phyloP scores from a whole-genome alignment of 352 stramenopile species.

The Globisporangium iwayamae region DNA sequence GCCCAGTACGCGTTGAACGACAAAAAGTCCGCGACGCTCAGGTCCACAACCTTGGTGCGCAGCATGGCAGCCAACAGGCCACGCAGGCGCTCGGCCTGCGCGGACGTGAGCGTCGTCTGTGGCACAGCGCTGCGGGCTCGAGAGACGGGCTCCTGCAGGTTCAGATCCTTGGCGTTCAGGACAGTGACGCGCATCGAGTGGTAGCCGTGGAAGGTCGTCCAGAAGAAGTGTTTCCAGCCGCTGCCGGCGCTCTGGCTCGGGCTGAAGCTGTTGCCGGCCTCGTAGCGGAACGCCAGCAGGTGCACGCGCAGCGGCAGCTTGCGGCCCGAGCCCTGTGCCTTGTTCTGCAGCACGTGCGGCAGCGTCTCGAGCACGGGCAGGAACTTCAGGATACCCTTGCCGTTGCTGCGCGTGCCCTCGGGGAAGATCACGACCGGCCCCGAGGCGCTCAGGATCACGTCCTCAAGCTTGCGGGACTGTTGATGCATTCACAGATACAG shows the following conservation, averaged over 20 bases:
- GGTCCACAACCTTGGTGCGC: slow-evolving; percentile 69
- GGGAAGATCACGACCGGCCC: slow-evolving; percentile 73
- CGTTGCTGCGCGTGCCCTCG: slow-evolving; percentile 76
- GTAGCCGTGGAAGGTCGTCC: slow-evolving; percentile 63
- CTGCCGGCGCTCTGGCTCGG: slow-evolving; percentile 65
- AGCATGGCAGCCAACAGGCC: slow-evolving; percentile 73
- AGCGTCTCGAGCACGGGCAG: slow-evolving; percentile 63
- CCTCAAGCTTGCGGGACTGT: slow-evolving; percentile 52
- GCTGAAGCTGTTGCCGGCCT: slow-evolving; percentile 63
- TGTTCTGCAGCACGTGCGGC: slow-evolving; percentile 27
- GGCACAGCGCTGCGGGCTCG: slow-evolving; percentile 24
- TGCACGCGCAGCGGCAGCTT: slow-evolving; percentile 45
- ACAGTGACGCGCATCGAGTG: slow-evolving; percentile 62
- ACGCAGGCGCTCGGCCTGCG: slow-evolving; percentile 63
- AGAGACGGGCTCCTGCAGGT: slow-evolving; percentile 39
- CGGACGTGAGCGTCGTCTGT: slow-evolving; percentile 35
- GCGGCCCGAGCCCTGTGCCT: slow-evolving; percentile 14
- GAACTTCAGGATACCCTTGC: slow-evolving; percentile 72
- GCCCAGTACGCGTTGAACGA: slow-evolving; percentile 85
- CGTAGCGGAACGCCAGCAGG: slow-evolving; percentile 74
- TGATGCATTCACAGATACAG: not conserved
- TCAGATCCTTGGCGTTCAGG: slow-evolving; percentile 57
- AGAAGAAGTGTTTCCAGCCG: slow-evolving; percentile 61
- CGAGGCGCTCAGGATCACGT: slow-evolving; percentile 57
- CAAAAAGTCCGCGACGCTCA: slow-evolving; percentile 64